Percentiles rank a stretch among this genome's conserved stretches.
Evolutionary conservation across 495 filamentous ascomycete species (phyloP).

Genomic region (Clohesyomyces aquaticus): DNA sequence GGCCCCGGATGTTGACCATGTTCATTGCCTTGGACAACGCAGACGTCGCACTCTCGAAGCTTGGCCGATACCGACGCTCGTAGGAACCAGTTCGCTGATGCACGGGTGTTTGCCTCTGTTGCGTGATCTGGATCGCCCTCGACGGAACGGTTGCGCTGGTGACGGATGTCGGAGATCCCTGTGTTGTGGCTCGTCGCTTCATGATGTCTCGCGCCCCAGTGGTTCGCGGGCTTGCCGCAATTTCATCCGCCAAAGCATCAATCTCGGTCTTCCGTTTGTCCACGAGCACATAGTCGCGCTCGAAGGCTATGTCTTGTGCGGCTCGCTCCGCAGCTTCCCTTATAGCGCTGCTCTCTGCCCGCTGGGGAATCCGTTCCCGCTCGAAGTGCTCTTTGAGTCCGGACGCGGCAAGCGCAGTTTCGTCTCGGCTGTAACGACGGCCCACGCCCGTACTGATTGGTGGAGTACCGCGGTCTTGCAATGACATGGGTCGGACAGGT

Average conservation of each 20-base stretch:
- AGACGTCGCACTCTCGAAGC: conserved; percentile 79
- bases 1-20: conserved; percentile 81
- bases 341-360: conserved; percentile 44
- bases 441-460: conserved; percentile 8
- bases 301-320: conserved; percentile 85
- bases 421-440: conserved; percentile 52
- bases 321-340: conserved; percentile 72
- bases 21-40: conserved; percentile 93
- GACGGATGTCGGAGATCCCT: conserved; percentile 60
- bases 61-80: conserved; percentile 75
- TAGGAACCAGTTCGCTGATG: conserved; percentile 74
- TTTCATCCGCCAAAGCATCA: conserved; percentile 94
- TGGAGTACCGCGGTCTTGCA: conserved; percentile 39
- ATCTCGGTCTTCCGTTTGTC: conserved; percentile 95
- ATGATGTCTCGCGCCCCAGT: conserved; percentile 48
- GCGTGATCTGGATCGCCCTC: conserved; percentile 69
- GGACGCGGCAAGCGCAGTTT: conserved; percentile 53
- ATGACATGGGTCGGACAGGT: conserved; percentile 61
- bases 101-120: conserved; percentile 61
- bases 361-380: conserved; percentile 41
- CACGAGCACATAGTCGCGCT: conserved; percentile 91
- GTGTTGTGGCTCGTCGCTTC: conserved; percentile 71
- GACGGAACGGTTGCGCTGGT: conserved; percentile 62
- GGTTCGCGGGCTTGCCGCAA: conserved; percentile 70
- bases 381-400: conserved; percentile 53